Conservation (phyloP, 176 grass and related monocot genomes). For the Metroxylon sagu region DNA sequence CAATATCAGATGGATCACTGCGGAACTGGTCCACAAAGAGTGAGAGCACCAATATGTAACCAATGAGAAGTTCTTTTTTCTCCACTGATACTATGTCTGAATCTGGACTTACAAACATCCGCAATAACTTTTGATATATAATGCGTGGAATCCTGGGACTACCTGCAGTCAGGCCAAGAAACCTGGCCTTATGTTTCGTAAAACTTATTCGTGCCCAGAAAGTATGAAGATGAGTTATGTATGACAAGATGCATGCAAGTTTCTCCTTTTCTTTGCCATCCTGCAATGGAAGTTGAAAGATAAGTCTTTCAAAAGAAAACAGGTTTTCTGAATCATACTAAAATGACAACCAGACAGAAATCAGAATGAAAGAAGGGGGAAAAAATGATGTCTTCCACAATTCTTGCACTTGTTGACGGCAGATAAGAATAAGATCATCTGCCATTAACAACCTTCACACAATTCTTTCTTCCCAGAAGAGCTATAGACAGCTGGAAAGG, state of each 20-base stretch:
- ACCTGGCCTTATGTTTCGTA: constrained; percentile 14
- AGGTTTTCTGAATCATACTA: neutral
- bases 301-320: neutral
- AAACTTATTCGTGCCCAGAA: constrained; percentile 27
- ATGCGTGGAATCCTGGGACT: constrained; percentile 31
- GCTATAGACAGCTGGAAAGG: too few relatives aligned
- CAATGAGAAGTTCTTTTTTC: constrained; percentile 69
- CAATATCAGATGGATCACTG: constrained; percentile 49
- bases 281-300: constrained; percentile 26
- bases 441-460: too few relatives aligned
- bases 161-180: constrained; percentile 12
- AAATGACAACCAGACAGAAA: neutral
- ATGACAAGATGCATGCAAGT: constrained; percentile 67
- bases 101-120: constrained; percentile 44
- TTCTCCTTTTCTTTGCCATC: constrained; percentile 47
- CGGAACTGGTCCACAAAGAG: constrained; percentile 70
- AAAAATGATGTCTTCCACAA: too few relatives aligned
- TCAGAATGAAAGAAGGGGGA: too few relatives aligned
- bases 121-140: constrained; percentile 40
- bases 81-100: constrained; percentile 41
- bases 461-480: too few relatives aligned
- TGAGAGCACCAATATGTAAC: constrained; percentile 83
- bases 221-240: constrained; percentile 71
- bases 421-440: too few relatives aligned
- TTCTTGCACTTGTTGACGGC: too few relatives aligned